Base-by-base conservation (phyloP, 306 rosid species). In the Quercus robur region DNA sequence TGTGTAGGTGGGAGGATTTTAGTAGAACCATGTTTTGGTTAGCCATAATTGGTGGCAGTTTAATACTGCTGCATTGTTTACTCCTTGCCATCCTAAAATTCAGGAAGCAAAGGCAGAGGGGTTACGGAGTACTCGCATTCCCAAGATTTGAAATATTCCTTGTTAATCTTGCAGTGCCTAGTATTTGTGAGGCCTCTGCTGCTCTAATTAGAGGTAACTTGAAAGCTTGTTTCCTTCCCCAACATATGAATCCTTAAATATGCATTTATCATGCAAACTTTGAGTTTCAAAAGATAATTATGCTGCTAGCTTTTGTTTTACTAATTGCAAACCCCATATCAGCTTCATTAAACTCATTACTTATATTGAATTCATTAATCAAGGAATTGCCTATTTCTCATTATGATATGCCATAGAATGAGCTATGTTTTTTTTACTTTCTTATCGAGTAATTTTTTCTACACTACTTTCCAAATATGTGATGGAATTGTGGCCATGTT, bases 131-230 rank as follows among this genome's bases (percentile, higher is more conserved):
- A 44, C 93, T 93, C 75, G 76, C 86, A 73, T 90, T 94, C 69
- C 94, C 97, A 71, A 90, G 97, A 91, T 87, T 91, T 79, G 97
- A 94, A 87, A 88, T 93, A 78, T 91, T 93, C 75, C 91, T 93
- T 59, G 55, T 90, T 84, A 78, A 88, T 86, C 86, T 94, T 69
- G 90, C 97, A 75, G 87, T 93, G 6, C 94, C 99, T 81, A 72
- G 91, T 74, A 76, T 93, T 74, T 89, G 86, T 75, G 85, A 82
- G 91, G 97, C 94, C 82, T 91, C 97, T 62, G 62, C 89, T 20
- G 87, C 81, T 57, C 88, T 93, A 83, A 75, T 87, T 72, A 84
- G 38, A 89, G 98, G 98, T 94, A 88, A 72, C 41, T 64, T 19
- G 18, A 54, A 70, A 70, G 30, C 30, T 75, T 64, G 18, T 72